phyloP scores from a whole-genome alignment of 768 basidiomycete species.

The Candolleomyces aberdarensis region DNA sequence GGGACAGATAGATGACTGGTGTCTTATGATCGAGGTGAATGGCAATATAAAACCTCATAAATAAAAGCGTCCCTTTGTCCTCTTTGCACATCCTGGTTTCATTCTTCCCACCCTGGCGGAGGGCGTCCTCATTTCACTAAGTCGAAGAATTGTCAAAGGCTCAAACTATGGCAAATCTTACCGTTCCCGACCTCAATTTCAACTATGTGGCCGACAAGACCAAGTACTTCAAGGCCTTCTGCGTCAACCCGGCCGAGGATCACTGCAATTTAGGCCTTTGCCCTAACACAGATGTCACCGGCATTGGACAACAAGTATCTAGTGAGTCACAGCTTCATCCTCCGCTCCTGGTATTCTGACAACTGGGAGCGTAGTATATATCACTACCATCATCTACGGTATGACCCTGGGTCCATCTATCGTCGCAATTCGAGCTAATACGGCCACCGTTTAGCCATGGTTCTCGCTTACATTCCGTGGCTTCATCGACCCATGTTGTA shows the following conservation, averaged over 20 bases:
- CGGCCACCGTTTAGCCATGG: constrained; percentile 1
- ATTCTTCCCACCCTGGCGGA: no score
- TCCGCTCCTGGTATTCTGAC: neutral
- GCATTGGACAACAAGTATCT: constrained; percentile 18
- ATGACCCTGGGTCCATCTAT: no score
- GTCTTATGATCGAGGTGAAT: no score
- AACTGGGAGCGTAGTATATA: neutral
- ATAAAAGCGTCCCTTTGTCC: no score
- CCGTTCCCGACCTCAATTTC: neutral
- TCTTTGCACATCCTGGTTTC: no score
- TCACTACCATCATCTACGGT: constrained; percentile 7
- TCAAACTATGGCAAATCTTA: no score
- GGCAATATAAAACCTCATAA: no score
- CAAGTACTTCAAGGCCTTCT: constrained; percentile 12
- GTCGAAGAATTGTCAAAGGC: no score
- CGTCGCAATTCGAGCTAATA: neutral
- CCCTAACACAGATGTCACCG: constrained; percentile 20
- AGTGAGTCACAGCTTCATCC: constrained; percentile 7
- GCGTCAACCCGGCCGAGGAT: constrained; percentile 12
- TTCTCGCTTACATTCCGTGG: constrained; percentile 11
- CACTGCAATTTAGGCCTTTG: constrained; percentile 13
- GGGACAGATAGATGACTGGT: no score
- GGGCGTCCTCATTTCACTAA: no score
- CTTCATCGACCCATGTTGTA: constrained; percentile 11
- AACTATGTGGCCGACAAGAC: neutral